Conservation (phyloP, 2,329 filamentous ascomycete species). For the Macrophomina pseudophaseolina region DNA sequence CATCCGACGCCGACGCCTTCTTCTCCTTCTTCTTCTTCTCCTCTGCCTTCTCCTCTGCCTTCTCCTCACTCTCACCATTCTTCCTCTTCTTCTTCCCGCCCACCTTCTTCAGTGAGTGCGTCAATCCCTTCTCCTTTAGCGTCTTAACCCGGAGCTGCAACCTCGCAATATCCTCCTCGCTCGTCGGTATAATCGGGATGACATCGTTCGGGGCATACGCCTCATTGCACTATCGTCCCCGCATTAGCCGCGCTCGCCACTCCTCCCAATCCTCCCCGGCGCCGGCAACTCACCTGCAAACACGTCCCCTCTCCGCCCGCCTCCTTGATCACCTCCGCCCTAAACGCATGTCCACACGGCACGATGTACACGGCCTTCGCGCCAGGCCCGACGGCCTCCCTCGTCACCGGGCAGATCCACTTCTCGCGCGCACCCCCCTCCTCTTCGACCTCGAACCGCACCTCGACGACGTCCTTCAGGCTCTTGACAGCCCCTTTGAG, state of each 20-base stretch:
- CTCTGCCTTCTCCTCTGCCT: conserved; percentile 14
- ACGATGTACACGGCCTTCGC: conserved; percentile 87
- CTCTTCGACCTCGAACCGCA: conserved; percentile 71
- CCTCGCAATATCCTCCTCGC: conserved; percentile 71
- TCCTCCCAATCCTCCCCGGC: not conserved
- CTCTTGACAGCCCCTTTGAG: conserved; percentile 71
- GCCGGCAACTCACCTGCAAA: conserved; percentile 51
- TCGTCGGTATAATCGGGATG: conserved; percentile 78
- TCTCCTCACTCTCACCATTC: conserved; percentile 49
- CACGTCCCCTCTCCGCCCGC: conserved; percentile 67
- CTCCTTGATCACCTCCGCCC: conserved; percentile 82
- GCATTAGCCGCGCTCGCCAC: not conserved
- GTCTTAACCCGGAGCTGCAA: conserved; percentile 69
- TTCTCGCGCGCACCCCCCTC: conserved; percentile 31
- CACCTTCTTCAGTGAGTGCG: conserved; percentile 87
- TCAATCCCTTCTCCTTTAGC: conserved; percentile 73
- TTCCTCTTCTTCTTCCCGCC: conserved; percentile 61
- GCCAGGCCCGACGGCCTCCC: conserved; percentile 80
- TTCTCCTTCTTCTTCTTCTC: conserved; percentile 9
- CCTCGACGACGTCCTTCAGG: conserved; percentile 83
- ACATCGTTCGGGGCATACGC: conserved; percentile 75
- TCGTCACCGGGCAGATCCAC: conserved; percentile 85
- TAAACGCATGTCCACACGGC: conserved; percentile 94
- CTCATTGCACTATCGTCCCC: conserved; percentile 68
- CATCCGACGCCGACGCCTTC: conserved; percentile 43